These are phyloP conservation scores for Perkinsus chesapeaki DNA, from an alignment of 169 alveolate genomes.

Conservation along the genomic window DNA sequence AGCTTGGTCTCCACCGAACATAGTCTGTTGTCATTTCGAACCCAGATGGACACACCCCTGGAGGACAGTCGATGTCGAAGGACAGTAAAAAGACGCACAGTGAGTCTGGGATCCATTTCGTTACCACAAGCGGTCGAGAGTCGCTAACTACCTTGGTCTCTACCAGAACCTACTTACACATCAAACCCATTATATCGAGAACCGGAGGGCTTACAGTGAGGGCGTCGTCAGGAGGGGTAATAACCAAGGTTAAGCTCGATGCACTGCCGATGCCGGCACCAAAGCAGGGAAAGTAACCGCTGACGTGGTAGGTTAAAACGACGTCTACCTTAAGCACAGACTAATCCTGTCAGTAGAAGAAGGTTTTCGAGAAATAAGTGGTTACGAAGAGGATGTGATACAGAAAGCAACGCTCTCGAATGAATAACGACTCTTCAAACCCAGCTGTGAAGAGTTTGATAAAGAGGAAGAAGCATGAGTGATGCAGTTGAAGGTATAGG, in stretches of 20 bases:
- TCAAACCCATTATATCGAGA: not conserved
- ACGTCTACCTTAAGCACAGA: not conserved
- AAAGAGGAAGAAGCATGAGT: no score
- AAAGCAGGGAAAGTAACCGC: not conserved
- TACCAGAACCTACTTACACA: not conserved
- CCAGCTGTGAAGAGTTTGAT: no score
- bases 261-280: not conserved
- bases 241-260: not conserved
- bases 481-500: no score
- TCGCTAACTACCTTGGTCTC: not conserved
- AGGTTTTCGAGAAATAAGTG: not conserved
- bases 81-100: not conserved
- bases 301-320: not conserved
- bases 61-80: not conserved
- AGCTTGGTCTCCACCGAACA: not conserved
- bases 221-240: not conserved
- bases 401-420: no score
- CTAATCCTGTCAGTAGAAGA: no score
- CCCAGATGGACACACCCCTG: not conserved
- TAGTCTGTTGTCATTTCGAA: not conserved
- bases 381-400: no score
- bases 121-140: not conserved
- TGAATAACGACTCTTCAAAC: no score
- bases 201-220: not conserved
- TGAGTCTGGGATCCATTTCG: not conserved